Percentiles rank a stretch among this genome's conserved stretches.
phyloP scores from a whole-genome alignment of 768 basidiomycete genomes.

The Boletus huronensis region DNA sequence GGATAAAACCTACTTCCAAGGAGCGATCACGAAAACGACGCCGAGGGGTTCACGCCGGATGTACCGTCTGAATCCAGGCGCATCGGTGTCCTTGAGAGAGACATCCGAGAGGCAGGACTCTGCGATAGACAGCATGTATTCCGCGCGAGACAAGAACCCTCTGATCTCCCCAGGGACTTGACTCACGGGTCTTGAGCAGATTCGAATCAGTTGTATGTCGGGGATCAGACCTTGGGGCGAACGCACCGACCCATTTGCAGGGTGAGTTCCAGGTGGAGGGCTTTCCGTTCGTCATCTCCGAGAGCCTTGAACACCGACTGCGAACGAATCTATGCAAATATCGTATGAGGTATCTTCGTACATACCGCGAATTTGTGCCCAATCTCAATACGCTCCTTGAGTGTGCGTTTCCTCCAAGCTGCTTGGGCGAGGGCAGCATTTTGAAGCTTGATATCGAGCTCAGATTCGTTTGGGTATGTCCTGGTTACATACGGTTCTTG shows the following conservation, averaged over 20 bases:
- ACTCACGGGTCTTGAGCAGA: conserved; percentile 60
- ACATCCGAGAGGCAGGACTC: conserved; percentile 70
- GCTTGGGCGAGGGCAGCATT: conserved; percentile 67
- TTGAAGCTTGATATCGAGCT: conserved; percentile 60
- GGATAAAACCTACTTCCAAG: conserved; percentile 74
- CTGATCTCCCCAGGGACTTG: conserved; percentile 77
- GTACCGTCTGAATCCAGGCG: conserved; percentile 78
- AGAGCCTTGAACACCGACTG: conserved; percentile 49
- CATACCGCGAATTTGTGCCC: conserved; percentile 68
- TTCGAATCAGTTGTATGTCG: not conserved
- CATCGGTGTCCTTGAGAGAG: conserved; percentile 69
- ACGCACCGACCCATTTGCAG: conserved; percentile 89
- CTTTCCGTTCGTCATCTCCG: conserved; percentile 48
- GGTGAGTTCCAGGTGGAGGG: conserved; percentile 63
- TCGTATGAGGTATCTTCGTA: conserved; percentile 19
- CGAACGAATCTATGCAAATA: not conserved
- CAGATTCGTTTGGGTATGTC: conserved; percentile 54
- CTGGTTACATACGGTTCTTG: conserved; percentile 59
- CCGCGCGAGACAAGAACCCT: conserved; percentile 77
- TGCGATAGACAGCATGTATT: conserved; percentile 85
- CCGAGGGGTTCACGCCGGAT: conserved; percentile 85
- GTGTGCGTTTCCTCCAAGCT: conserved; percentile 58
- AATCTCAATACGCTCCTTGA: conserved; percentile 65
- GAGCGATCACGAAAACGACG: conserved; percentile 82
- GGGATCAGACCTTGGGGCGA: not conserved